Evolutionary conservation across 1,284 basidiomycete species (phyloP).

Genomic region (Volvariella surrecta): DNA sequence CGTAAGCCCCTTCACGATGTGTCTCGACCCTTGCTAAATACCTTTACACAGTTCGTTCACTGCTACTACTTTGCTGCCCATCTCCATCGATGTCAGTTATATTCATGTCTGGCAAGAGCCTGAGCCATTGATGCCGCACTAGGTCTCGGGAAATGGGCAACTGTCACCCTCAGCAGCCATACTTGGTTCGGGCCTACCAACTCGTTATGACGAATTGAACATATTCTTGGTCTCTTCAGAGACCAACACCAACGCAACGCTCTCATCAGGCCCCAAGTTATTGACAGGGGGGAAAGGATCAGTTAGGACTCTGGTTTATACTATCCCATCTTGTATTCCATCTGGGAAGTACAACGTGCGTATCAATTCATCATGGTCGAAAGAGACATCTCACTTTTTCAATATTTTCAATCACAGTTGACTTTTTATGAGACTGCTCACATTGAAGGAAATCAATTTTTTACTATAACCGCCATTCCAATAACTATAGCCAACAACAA

Average conservation of each 20-base stretch:
- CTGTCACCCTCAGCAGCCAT: conserved; percentile 24
- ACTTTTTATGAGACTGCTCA: conserved; percentile 40
- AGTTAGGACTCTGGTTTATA: conserved; percentile 40
- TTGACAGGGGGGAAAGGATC: conserved; percentile 33
- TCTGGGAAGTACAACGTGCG: conserved; percentile 43
- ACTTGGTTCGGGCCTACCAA: conserved; percentile 28
- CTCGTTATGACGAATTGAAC: conserved; percentile 32
- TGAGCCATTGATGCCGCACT: too few relatives aligned
- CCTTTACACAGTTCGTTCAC: conserved; percentile 19
- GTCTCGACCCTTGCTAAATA: neutral
- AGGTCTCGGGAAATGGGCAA: conserved; percentile 40
- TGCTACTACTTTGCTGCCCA: conserved; percentile 14
- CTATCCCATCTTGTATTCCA: conserved; percentile 33
- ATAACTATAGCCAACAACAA: conserved; percentile 29
- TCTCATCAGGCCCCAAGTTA: conserved; percentile 31
- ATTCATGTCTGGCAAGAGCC: conserved; percentile 1
- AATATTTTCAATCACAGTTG: conserved; percentile 22
- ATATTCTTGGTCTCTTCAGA: conserved; percentile 40
- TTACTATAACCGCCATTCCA: conserved; percentile 35
- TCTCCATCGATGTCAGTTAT: conserved; percentile 36
- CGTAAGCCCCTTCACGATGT: conserved; percentile 21
- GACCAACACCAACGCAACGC: conserved; percentile 34
- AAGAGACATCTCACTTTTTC: neutral
- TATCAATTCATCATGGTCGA: neutral
- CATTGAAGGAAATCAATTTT: conserved; percentile 27